These are phyloP conservation scores for Calonectria henricotiae DNA, from an alignment of 2,329 filamentous ascomycete species.

Conservation along the genomic window DNA sequence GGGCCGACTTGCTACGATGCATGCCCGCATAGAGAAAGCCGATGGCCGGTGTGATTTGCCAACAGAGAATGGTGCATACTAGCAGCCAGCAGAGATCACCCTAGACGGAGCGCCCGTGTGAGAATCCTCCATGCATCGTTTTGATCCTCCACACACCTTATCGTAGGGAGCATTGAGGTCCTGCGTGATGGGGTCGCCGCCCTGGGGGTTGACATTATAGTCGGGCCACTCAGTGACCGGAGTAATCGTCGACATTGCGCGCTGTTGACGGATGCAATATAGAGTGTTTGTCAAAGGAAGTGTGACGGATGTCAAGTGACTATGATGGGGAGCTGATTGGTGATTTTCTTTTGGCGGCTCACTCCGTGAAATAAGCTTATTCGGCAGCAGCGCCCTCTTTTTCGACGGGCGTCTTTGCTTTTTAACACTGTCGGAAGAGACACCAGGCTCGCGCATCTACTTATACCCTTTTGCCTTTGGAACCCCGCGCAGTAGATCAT, in stretches of 20 bases:
- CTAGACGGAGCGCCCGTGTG: slow-evolving; percentile 37
- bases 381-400: not conserved
- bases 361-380: slow-evolving; percentile 13
- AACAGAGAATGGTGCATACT: slow-evolving; percentile 58
- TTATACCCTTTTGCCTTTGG: slow-evolving; percentile 8
- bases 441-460: not conserved
- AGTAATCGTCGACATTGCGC: slow-evolving; percentile 40
- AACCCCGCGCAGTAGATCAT: not conserved
- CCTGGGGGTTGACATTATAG: slow-evolving; percentile 59
- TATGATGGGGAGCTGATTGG: not conserved
- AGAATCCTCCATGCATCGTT: not conserved
- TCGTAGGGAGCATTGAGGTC: slow-evolving; percentile 64
- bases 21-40: slow-evolving; percentile 61
- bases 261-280: not conserved
- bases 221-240: slow-evolving; percentile 62
- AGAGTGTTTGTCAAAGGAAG: not conserved
- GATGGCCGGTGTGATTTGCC: slow-evolving; percentile 61
- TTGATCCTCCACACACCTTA: slow-evolving; percentile 51
- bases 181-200: slow-evolving; percentile 63
- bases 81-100: slow-evolving; percentile 65
- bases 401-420: slow-evolving; percentile 10
- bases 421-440: not conserved
- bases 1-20: slow-evolving; percentile 58
- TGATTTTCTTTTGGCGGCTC: not conserved
- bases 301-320: not conserved